Evolutionary conservation across 345 rosid genomes (phyloP).

Genomic region (Bruguiera gymnorhiza): DNA sequence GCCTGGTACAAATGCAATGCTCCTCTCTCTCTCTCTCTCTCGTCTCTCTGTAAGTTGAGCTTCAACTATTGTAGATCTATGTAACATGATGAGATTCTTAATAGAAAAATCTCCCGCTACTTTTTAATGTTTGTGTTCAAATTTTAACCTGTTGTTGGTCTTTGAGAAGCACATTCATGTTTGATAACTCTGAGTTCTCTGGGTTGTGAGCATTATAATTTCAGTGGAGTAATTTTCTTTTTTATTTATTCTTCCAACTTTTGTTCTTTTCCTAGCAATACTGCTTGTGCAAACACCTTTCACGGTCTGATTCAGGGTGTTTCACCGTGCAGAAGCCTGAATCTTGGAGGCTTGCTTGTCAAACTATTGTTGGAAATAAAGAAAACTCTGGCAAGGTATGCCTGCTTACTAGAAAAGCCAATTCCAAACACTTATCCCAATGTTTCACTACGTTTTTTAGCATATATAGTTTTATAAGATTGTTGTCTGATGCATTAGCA

Average conservation of each 20-base stretch:
- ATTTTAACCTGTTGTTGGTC: no score
- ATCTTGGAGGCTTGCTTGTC: conserved; percentile 90
- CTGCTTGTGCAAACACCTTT: not conserved
- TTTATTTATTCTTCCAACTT: not conserved
- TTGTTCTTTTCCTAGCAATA: not conserved
- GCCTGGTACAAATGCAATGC: no score
- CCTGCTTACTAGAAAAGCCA: not conserved
- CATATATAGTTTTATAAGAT: not conserved
- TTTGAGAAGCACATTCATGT: not conserved
- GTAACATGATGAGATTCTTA: no score
- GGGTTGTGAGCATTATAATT: not conserved
- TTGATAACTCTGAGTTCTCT: not conserved
- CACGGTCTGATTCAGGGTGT: not conserved
- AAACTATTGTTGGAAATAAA: conserved; percentile 86
- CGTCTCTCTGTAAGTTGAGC: no score
- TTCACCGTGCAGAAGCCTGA: conserved; percentile 58
- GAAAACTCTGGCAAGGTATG: conserved; percentile 80
- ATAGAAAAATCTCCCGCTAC: no score
- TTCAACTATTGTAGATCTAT: no score
- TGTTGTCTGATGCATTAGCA: not conserved
- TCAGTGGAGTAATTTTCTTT: not conserved
- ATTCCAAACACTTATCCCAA: not conserved
- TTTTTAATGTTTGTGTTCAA: no score
- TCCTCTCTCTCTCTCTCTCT: no score
- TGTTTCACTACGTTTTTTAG: not conserved